phyloP scores from a whole-genome alignment of 179 eudicot genomes.

The Drosera spatulata region DNA sequence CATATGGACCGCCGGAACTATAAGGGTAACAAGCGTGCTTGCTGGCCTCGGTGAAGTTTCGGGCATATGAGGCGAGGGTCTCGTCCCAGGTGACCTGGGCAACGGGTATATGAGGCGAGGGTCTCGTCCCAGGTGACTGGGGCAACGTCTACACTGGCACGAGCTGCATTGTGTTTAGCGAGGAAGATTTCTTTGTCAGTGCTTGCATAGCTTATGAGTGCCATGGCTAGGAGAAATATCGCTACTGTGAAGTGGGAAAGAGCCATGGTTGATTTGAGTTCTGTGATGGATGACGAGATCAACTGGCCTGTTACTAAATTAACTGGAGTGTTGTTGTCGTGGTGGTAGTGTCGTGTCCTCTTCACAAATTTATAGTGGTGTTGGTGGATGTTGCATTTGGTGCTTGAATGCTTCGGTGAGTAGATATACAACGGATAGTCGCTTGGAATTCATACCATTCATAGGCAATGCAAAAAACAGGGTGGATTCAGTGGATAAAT shows the following conservation, averaged over 20 bases:
- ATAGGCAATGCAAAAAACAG: too few species aligned
- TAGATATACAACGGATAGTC: too few species aligned
- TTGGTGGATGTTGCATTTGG: too few species aligned
- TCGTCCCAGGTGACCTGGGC: background rate
- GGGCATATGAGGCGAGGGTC: background rate
- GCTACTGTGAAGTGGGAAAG: background rate
- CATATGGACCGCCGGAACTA: slow-evolving; percentile 12
- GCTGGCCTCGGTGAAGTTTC: background rate
- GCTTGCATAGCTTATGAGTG: background rate
- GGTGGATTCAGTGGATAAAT: too few species aligned
- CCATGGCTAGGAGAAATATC: background rate
- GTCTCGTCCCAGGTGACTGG: slow-evolving; percentile 45
- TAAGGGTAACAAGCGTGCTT: slow-evolving; percentile 6
- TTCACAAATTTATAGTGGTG: too few species aligned
- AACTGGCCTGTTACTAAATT: too few species aligned
- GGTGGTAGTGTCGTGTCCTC: too few species aligned
- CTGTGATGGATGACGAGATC: too few species aligned
- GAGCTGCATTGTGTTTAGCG: background rate
- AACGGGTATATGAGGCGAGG: slow-evolving; percentile 13
- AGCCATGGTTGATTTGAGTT: too few species aligned
- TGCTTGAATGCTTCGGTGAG: too few species aligned
- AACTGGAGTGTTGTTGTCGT: too few species aligned
- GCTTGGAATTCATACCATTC: too few species aligned
- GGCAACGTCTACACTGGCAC: slow-evolving; percentile 2
- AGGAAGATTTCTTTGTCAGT: background rate